phyloP scores from a whole-genome alignment of 129 eudicot genomes.

The Gnaphalium uliginosum region DNA sequence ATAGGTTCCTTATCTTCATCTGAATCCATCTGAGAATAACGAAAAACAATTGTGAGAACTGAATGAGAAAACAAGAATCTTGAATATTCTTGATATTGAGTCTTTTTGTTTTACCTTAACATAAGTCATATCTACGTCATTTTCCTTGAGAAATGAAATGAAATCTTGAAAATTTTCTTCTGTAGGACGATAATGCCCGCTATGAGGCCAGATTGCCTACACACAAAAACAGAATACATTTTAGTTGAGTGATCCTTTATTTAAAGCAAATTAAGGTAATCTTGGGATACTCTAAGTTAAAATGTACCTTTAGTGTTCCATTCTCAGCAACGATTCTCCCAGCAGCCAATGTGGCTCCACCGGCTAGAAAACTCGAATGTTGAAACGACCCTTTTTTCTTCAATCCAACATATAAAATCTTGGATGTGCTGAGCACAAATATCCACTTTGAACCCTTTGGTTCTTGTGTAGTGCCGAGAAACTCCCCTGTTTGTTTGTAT shows the following conservation, averaged over 20 bases:
- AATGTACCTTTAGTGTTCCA: constrained; percentile 63
- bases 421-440: constrained; percentile 77
- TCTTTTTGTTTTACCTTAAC: constrained; percentile 45
- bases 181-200: constrained; percentile 86
- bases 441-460: constrained; percentile 67
- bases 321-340: constrained; percentile 60
- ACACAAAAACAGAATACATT: background rate
- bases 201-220: constrained; percentile 71
- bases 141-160: constrained; percentile 53
- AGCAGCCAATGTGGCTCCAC: constrained; percentile 84
- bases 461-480: constrained; percentile 49
- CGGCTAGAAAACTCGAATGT: constrained; percentile 89
- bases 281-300: background rate
- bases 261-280: background rate
- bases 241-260: constrained; percentile 1
- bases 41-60: constrained; percentile 8
- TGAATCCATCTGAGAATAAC: constrained; percentile 60
- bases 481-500: constrained; percentile 52
- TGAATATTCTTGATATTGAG: constrained; percentile 12
- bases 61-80: constrained; percentile 15
- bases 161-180: constrained; percentile 63
- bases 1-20: constrained; percentile 73
- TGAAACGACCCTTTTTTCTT: constrained; percentile 78
- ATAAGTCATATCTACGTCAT: constrained; percentile 52
- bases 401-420: constrained; percentile 63